Evolutionary conservation across 2,329 filamentous ascomycete species (phyloP).

Genomic region (Neoscytalidium dimidiatum): DNA sequence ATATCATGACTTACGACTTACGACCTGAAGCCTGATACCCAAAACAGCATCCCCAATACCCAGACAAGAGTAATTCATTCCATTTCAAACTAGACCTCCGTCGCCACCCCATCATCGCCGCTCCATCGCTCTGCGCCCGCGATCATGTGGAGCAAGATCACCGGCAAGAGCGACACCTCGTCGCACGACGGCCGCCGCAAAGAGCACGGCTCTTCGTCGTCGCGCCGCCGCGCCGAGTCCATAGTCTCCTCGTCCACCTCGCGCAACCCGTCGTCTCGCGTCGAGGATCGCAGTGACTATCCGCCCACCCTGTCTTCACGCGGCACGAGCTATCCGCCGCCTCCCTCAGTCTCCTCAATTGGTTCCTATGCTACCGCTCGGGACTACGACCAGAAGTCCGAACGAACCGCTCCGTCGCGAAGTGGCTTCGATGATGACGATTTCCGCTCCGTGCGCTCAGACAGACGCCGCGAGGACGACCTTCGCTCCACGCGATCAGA

Average conservation of each 20-base stretch:
- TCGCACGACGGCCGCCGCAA: slow-evolving; percentile 29
- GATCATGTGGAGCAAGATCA: slow-evolving; percentile 41
- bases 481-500: slow-evolving; percentile 18
- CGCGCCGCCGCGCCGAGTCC: slow-evolving; percentile 36
- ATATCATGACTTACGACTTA: slow-evolving; percentile 27
- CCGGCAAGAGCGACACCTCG: slow-evolving; percentile 38
- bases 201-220: slow-evolving; percentile 26
- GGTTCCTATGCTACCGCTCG: slow-evolving; percentile 18
- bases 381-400: slow-evolving; percentile 17
- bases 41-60: slow-evolving; percentile 24
- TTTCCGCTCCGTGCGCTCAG: slow-evolving; percentile 9
- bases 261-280: slow-evolving; percentile 22
- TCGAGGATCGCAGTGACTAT: slow-evolving; percentile 22
- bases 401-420: slow-evolving; percentile 5
- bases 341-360: slow-evolving; percentile 11
- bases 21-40: slow-evolving; percentile 31
- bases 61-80: slow-evolving; percentile 15
- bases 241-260: slow-evolving; percentile 27
- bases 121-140: not conserved
- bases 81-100: slow-evolving; percentile 2
- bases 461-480: slow-evolving; percentile 25
- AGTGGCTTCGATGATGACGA: slow-evolving; percentile 19
- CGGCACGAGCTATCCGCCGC: slow-evolving; percentile 6
- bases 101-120: slow-evolving; percentile 9
- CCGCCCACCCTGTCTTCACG: slow-evolving; percentile 16